Evolutionary conservation across 2,329 filamentous ascomycete genomes (phyloP).

Genomic region (Clonostachys rosea): DNA sequence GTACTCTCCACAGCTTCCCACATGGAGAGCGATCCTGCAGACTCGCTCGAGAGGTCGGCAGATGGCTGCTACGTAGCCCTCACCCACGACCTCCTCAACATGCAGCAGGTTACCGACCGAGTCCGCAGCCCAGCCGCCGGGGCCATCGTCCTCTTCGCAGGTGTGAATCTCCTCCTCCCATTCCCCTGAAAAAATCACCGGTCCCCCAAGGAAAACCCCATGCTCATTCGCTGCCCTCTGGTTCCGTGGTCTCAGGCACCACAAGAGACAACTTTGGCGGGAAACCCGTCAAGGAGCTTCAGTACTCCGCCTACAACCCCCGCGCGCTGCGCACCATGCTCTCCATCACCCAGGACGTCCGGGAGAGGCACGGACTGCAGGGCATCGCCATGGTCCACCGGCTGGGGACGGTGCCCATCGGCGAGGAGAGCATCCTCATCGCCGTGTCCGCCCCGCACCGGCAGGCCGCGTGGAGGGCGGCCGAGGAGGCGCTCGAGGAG

Average conservation of each 20-base stretch:
- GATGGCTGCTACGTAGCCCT: slow-evolving; percentile 62
- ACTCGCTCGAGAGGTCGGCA: slow-evolving; percentile 18
- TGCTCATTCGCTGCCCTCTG: not conserved
- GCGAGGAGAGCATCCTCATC: slow-evolving; percentile 91
- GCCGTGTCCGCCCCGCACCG: slow-evolving; percentile 81
- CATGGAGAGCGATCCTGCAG: no score
- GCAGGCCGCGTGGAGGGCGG: slow-evolving; percentile 79
- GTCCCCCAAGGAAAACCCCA: not conserved
- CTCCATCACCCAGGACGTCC: slow-evolving; percentile 54
- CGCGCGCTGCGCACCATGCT: slow-evolving; percentile 67
- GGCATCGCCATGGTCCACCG: slow-evolving; percentile 80
- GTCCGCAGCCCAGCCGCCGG: slow-evolving; percentile 72
- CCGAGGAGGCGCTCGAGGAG: slow-evolving; percentile 82
- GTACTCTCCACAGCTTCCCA: no score
- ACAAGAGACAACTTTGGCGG: slow-evolving; percentile 71
- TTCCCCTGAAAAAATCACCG: not conserved
- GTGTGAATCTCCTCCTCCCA: slow-evolving; percentile 32
- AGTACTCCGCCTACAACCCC: slow-evolving; percentile 70
- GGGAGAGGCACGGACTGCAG: slow-evolving; percentile 57
- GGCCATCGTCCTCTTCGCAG: slow-evolving; percentile 73
- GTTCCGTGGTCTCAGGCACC: slow-evolving; percentile 46
- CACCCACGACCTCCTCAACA: slow-evolving; percentile 57
- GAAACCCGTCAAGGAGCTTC: slow-evolving; percentile 68
- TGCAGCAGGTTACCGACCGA: slow-evolving; percentile 52
- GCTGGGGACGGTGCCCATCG: slow-evolving; percentile 78